Evolutionary conservation across 2,329 filamentous ascomycete genomes (phyloP), one percentile per base, ranked within the genome.

Genomic region (Colletotrichum liaoningense): DNA sequence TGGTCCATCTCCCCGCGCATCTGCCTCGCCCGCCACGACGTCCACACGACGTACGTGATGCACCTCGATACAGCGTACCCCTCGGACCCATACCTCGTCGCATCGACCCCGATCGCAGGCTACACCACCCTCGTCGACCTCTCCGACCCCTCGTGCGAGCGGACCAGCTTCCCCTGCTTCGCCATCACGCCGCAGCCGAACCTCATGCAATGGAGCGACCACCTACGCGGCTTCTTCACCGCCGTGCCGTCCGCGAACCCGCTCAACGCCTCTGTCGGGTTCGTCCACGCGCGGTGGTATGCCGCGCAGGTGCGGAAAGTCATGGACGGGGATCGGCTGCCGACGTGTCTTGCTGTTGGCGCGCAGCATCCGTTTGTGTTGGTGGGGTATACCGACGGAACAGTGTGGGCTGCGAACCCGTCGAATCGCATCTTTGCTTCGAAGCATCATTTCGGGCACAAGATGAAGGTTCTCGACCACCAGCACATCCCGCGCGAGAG

Each of bases 61-160:
- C 88, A 91, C 76, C 84, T 91, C 38, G 84, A 84, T 70, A 88
- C 88, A 0, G 88, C 85, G 24, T 90, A 89, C 74, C 89, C 89
- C 4, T 88, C 89, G 1, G 82, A 88, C 69, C 89, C 89, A 0
- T 88, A 88, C 74, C 78, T 90, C 9, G 81, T 91, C n/a, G 86
- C 87, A 7, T 89, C 89, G 1, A 83, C 85, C 4, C 89, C 89
- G 0, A 82, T 90, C 16, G 88, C 88, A 24, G 89, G 89, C 66
- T 84, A 86, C 26, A 81, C 86, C 26, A 88, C 87, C 26, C 78
- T 91, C 11, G 83, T 88, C 5, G 89, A 91, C 78, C 81, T 91
- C 11, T 83, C 83, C 26, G 83, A 85, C 28, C 89, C 89, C 1
- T 87, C 85, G 75, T 83, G 81, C 74, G 89, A 91, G 77, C 84